Evolutionary conservation across 129 eudicot genomes (phyloP).

Genomic region (Smallanthus sonchifolius): DNA sequence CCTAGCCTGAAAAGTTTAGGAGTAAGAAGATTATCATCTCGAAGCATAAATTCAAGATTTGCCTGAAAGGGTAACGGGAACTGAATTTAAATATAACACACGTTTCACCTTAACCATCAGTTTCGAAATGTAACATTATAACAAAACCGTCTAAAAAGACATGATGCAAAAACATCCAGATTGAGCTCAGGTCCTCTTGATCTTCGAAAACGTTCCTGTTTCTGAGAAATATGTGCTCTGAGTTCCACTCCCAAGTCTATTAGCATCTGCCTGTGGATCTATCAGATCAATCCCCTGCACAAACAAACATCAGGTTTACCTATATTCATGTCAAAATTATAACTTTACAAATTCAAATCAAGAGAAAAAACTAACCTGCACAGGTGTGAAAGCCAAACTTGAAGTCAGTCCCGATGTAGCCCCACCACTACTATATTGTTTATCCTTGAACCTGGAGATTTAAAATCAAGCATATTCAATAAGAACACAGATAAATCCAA

Average conservation of each 20-base stretch:
- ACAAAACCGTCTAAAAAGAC: not conserved
- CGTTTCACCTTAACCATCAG: not conserved
- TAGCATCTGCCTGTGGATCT: conserved; percentile 88
- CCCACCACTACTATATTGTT: conserved; percentile 68
- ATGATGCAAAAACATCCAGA: not conserved
- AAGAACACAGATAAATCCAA: not conserved
- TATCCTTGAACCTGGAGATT: conserved; percentile 67
- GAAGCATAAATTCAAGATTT: not conserved
- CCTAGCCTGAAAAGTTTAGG: not conserved
- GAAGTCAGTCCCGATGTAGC: conserved; percentile 88
- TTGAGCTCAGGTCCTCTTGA: conserved; percentile 54
- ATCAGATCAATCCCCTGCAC: conserved; percentile 84
- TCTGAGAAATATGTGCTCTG: conserved; percentile 97
- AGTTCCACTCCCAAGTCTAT: conserved; percentile 85
- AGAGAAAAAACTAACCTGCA: conserved; percentile 48
- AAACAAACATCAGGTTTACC: not conserved
- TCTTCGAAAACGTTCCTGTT: conserved; percentile 93
- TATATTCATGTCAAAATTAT: not conserved
- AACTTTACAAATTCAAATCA: not conserved
- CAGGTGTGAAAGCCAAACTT: conserved; percentile 91
- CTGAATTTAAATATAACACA: not conserved
- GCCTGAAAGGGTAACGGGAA: not conserved
- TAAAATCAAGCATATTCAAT: conserved; percentile 3
- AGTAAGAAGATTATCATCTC: not conserved
- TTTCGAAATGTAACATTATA: not conserved